Conservation (phyloP, 495 filamentous ascomycete genomes). For the Aspergillus taichungensis region DNA sequence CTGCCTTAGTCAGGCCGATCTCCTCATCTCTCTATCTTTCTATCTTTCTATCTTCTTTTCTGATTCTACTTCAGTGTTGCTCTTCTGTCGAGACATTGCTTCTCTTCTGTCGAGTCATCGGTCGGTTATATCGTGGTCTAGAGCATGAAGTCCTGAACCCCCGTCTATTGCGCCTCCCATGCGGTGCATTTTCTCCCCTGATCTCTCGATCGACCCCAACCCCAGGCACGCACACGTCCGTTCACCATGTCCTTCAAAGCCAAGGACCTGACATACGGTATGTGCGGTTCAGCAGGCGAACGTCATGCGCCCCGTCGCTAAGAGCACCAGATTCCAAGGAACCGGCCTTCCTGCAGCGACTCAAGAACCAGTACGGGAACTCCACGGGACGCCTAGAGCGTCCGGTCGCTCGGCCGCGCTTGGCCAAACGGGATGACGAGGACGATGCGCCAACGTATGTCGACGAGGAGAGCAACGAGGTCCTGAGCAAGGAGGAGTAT, state of each 20-base stretch:
- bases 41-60: too few species aligned
- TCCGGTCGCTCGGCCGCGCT: constrained; percentile 32
- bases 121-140: too few species aligned
- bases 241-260: constrained; percentile 36
- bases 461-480: constrained; percentile 39
- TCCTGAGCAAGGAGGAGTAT: constrained; percentile 42
- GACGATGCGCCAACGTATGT: constrained; percentile 43
- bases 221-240: constrained; percentile 4
- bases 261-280: constrained; percentile 43
- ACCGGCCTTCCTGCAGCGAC: constrained; percentile 40
- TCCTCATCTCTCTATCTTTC: too few species aligned
- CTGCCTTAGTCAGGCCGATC: constrained; percentile 17
- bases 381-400: constrained; percentile 32
- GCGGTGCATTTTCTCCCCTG: neutral
- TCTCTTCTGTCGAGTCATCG: too few species aligned
- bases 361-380: constrained; percentile 33
- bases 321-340: constrained; percentile 32
- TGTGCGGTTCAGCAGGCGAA: neutral
- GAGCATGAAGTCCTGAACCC: too few species aligned
- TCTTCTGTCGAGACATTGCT: too few species aligned
- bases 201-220: neutral
- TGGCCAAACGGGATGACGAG: constrained; percentile 25
- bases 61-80: too few species aligned
- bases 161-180: neutral
- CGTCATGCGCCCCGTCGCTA: neutral